Base-by-base conservation (phyloP, 148 eudicot species). In the Selenicereus undatus region DNA sequence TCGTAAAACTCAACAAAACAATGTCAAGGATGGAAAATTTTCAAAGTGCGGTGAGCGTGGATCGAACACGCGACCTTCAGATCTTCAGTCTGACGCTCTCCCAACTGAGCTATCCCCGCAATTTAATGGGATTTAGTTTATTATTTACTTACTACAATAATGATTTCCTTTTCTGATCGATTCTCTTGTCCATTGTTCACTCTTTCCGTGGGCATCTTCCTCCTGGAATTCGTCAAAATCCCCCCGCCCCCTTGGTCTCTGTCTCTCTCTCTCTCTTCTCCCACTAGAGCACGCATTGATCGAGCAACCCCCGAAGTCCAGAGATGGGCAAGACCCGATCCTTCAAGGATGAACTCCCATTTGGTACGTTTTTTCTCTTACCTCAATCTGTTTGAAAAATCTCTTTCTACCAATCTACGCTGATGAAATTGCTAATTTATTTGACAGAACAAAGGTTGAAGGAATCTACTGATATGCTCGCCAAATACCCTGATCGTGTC, bases 21-120 rank as follows among this genome's bases (percentile, higher is more conserved):
- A 35, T 26, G n/a, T n/a, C n/a, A n/a, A n/a, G n/a, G n/a, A n/a
- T n/a, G 65, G n/a, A 10, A 65, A n/a, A 24, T 51, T 73, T n/a
- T n/a, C n/a, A n/a, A 64, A 0, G 27, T 94, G 98, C 94, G 96
- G 96, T 91, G 98, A 92, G 83, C 96, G 93, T 92, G 94, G 97
- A 92, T 94, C 98, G 98, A 94, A 92, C 97, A 94, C 98, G 93
- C 83, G 94, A 92, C 96, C 88, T 85, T 89, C 86, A 86, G 84
- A 86, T 86, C 89, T 85, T 84, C 86, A 78, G 82, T 82, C 84
- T 85, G 83, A 87, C 89, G 88, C 89, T 85, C 86, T 87, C 89
- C 88, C 89, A 84, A 84, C 86, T 80, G 83, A 84, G 83, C 78
- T 84, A 77, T 84, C 86, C 86, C 86, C 86, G 86, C 83, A 16